Evolutionary conservation across 1,284 basidiomycete species (phyloP).

Genomic region (Apiotrichum laibachii): DNA sequence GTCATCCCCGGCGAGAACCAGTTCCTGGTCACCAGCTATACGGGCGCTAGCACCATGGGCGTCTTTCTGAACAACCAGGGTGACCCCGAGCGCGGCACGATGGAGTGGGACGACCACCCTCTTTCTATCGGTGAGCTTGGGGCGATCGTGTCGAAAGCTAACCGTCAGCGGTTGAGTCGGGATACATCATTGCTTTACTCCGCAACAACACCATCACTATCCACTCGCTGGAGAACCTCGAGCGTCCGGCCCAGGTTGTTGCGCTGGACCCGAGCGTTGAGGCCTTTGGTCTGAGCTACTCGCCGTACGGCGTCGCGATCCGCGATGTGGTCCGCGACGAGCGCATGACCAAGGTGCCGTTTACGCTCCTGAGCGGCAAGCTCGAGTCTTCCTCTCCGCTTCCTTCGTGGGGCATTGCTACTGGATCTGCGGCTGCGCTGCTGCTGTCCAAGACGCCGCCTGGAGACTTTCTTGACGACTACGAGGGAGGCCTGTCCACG

Average conservation of each 20-base stretch:
- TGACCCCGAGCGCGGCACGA: constrained; percentile 81
- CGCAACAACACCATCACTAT: constrained; percentile 75
- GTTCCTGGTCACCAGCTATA: constrained; percentile 60
- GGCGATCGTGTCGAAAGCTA: not conserved
- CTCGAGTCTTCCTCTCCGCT: constrained; percentile 15
- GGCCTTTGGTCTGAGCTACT: constrained; percentile 41
- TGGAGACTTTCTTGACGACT: not conserved
- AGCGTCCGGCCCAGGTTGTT: constrained; percentile 66
- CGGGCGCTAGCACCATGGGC: constrained; percentile 69
- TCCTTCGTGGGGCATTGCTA: constrained; percentile 2
- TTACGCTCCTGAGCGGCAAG: constrained; percentile 35
- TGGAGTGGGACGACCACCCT: constrained; percentile 79
- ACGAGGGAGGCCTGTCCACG: not conserved
- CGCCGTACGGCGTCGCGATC: constrained; percentile 48
- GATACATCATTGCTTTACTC: constrained; percentile 72
- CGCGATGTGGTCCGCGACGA: constrained; percentile 45
- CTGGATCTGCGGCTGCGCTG: not conserved
- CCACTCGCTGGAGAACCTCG: constrained; percentile 72
- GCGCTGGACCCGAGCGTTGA: constrained; percentile 53
- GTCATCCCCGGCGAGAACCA: constrained; percentile 69
- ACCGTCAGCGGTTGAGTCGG: constrained; percentile 69
- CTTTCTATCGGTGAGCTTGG: constrained; percentile 64
- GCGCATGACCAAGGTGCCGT: constrained; percentile 27
- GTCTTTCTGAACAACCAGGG: constrained; percentile 78
- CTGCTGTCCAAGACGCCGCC: not conserved